Evolutionary conservation across 768 basidiomycete species (phyloP), one percentile per base, ranked within the genome.

Genomic region (Kwoniella pini): DNA sequence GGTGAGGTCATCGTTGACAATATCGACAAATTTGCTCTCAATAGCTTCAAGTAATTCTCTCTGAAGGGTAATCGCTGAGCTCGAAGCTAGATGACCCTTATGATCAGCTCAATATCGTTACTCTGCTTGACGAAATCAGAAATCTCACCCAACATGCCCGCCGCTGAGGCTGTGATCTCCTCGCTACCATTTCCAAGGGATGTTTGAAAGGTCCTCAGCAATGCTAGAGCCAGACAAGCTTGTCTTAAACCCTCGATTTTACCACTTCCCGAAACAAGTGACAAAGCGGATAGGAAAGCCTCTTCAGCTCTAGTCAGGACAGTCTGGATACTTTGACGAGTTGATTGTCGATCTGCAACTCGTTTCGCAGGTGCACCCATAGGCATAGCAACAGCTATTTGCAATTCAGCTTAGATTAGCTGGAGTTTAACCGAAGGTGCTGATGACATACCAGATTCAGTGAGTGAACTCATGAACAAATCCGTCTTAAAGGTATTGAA

Each of bases 11-110:
- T 92, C 88, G 15, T 65, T 65, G 7, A 74, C 60, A 2, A 75
- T 33, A 12, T 80, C 72, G 2, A 81, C 80, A 59, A 88, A 85
- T 74, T 96, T 96, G 70, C 85, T 78, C 0, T 84, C 82, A 49
- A 94, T 87, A 15, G 85, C 85, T 64, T 95, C 92, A 15, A 93
- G 76, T 81, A 97, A 85, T 72, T 98, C 95, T 17, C 91, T 84
- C 9, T 87, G 85, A 1, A 96, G 81, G 0, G 91, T 91, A 44
- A 93, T 84, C 4, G 89, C 84, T 0, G 87, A 81, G 2, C 87
- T 86, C 13, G 83, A 80, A 75, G 95, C 94, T 95, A 65, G 9
- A 1, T 0, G 24, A 48, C 7, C n/a, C 26, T 39, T 21, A 27
- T n/a, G 26, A 38, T 63, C 27, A 58, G 56, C 42, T 26, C 9